A percentile compares a stretch with the other conserved stretches of the same genome.
Evolutionary conservation across 345 rosid genomes (phyloP).

Genomic region (Linum tenue): DNA sequence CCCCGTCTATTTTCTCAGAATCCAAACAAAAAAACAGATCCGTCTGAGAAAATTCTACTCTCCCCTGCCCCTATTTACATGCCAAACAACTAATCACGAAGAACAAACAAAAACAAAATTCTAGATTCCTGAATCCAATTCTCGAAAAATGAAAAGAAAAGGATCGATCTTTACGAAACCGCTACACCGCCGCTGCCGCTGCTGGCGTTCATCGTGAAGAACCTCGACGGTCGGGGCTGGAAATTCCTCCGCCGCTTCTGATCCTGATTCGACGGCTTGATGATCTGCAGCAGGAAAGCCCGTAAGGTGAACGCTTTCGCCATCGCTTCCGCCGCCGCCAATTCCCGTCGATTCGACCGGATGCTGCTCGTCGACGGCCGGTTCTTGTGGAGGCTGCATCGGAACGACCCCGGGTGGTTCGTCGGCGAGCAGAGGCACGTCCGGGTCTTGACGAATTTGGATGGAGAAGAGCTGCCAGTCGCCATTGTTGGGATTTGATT

Average conservation of each 20-base stretch:
- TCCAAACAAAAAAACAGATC: no score
- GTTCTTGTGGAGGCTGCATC: constrained; percentile 37
- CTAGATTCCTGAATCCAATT: neutral
- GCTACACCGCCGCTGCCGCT: constrained; percentile 15
- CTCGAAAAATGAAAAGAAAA: neutral
- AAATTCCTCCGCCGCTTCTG: constrained; percentile 27
- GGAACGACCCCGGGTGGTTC: constrained; percentile 43
- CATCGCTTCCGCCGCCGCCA: constrained; percentile 3
- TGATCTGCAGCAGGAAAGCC: constrained; percentile 27
- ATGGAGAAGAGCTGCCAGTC: no score
- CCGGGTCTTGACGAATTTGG: neutral
- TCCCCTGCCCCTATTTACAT: no score
- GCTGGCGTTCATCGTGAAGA: constrained; percentile 19
- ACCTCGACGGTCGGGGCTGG: constrained; percentile 35
- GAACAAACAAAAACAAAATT: neutral
- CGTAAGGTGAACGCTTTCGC: constrained; percentile 14
- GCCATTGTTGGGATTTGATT: no score
- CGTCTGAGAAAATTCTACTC: no score
- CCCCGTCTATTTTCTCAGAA: no score
- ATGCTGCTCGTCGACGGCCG: neutral
- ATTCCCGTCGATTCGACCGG: constrained; percentile 11
- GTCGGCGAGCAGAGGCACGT: constrained; percentile 43
- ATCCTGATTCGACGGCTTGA: constrained; percentile 26
- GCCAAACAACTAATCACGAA: neutral
- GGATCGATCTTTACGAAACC: constrained; percentile 13